Base-by-base conservation (phyloP, 2,329 filamentous ascomycete genomes). In the Stachybotrys chartarum region DNA sequence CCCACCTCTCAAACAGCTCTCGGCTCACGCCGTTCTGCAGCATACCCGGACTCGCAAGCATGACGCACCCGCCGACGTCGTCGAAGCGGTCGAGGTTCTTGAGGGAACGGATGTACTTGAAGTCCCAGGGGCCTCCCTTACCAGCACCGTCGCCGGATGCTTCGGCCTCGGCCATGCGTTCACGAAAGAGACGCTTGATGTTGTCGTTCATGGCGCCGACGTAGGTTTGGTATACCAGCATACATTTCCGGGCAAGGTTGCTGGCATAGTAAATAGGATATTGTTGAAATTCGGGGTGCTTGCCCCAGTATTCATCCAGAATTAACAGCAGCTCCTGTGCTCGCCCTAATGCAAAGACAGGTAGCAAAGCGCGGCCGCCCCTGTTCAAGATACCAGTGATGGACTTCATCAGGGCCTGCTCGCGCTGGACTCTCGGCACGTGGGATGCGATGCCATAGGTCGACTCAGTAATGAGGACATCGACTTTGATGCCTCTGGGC, bases 151-250 rank as follows among this genome's bases (percentile, higher is more conserved):
- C 88, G 8, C 90, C 89, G 39, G 85, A 86, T 0, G 88, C 87
- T 69, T 96, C 90, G 10, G 91, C 90, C 69, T 96, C 91, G 5
- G 90, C 91, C 84, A 96, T 95, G 51, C 91, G 85, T 71, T 95
- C 91, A 54, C 88, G 82, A 72, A 97, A 97, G n/a, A 96, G 82
- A 11, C 90, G 84, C 71, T 96, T 97, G 77, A 99, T 97, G 65
- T 97, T 97, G 67, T 97, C 93, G 69, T 99, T 99, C 94, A 99
- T 99, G 55, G 92, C 91, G 51, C 92, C 91, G 51, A 97, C 91
- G 66, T 97, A 99, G 1, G 94, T 99, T 70, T 97, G 94, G 68
- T 99, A 99, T 4, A 97, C 91, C 32, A 97, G 84, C 94, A 99
- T 99, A 75, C 94, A 99, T 72, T 96, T 94, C 59, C 93, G 81